Conservation (phyloP, 305 asterid species). For the Fraxinus sp. region DNA sequence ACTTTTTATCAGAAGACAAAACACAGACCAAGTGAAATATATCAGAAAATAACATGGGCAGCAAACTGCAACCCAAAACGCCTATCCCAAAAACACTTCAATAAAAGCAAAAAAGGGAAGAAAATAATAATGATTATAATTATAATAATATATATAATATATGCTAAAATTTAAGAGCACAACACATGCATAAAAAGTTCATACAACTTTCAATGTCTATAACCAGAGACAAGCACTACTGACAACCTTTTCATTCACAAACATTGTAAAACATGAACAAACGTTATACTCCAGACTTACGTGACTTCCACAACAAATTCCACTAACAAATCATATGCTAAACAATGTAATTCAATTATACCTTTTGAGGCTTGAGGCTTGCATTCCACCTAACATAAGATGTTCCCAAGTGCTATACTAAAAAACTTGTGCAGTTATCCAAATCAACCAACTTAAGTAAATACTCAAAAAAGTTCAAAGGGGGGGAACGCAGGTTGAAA, state of each 20-base stretch:
- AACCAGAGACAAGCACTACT: not conserved
- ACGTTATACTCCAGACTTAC: not conserved
- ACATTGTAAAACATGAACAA: not conserved
- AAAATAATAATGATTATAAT: not conserved
- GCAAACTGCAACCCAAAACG: not conserved
- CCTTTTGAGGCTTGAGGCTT: not conserved
- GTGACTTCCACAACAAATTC: not conserved
- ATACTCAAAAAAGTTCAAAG: not conserved
- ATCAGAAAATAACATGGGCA: slow-evolving; percentile 2
- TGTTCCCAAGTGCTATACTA: not conserved
- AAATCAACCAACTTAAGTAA: not conserved
- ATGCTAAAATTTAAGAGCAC: not conserved
- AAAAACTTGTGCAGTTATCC: not conserved
- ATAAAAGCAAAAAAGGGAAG: not conserved
- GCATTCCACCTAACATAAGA: not conserved
- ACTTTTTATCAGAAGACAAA: not conserved
- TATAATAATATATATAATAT: not conserved
- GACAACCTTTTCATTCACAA: not conserved
- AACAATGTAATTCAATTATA: not conserved
- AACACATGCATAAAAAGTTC: not conserved
- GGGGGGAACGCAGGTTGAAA: not conserved
- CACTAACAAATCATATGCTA: not conserved
- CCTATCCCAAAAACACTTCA: not conserved
- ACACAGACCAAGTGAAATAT: not conserved
- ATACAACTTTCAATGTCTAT: not conserved